Base-by-base conservation (phyloP, 2,329 filamentous ascomycete genomes). In the Exophiala mesophila region DNA sequence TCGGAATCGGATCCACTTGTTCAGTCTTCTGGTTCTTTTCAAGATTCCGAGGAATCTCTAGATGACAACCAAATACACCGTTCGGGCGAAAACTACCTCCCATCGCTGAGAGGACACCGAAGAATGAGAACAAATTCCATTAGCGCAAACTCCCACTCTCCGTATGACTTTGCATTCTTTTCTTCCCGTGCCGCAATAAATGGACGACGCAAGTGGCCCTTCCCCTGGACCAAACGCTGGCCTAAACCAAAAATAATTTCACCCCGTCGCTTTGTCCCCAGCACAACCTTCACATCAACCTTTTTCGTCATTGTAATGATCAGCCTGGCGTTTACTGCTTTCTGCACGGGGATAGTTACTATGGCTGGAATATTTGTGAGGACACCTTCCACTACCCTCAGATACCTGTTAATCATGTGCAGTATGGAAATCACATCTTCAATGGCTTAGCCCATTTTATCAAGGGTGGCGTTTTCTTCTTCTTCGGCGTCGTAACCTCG, bases 381-480 rank as follows among this genome's bases (percentile, higher is more conserved):
- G 17, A 5, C 28, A 16, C 47, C 56, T 23, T 52, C 38, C 19
- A 30, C 20, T 18, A 28, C 16, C 17, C 31, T 36, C 32, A 12
- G 21, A 23, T 24, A 34, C 21, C 18, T 8, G 31, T 44, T 45
- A 16, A 16, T 5, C 12, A 32, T 35, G 38, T 44, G 45, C 21
- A 39, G 37, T 17, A 18, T 5, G 83, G 79, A 9, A 60, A 64
- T n/a, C 68, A 65, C 1, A 69, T 90, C 41, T 88, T 86, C 67
- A 85, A 77, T 51, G 85, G 87, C 3, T 68, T 92, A 33, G 86
- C 87, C 12, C 87, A 92, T 58, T 89, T 83, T 69, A 77, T 92
- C 59, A 94, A 92, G 61, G 86, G 87, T 26, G 83, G 82, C 4
- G 79, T 92, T 36, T 92, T 94, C 69, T 85, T 92, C 65, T 86